Conservation (phyloP, 176 grass and related monocot species). For the Carex pumila region DNA sequence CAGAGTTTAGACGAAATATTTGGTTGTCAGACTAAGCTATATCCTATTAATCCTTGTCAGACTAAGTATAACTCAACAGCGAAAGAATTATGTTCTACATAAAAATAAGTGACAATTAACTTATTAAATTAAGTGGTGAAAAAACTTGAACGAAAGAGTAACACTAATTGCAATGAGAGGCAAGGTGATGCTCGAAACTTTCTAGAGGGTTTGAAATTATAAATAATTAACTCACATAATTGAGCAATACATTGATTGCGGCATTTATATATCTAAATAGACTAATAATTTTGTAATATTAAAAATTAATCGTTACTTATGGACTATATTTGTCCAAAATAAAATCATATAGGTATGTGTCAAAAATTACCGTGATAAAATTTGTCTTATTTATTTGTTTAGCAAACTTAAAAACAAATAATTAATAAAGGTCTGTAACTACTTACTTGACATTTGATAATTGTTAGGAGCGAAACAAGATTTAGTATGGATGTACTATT, state of each 20-base stretch:
- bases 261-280: no score
- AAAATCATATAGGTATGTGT: not conserved
- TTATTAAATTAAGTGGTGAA: not conserved
- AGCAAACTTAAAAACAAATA: not conserved
- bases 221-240: not conserved
- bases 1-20: no score
- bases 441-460: not conserved
- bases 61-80: no score
- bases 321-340: not conserved
- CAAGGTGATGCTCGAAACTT: not conserved
- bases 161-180: not conserved
- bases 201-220: not conserved
- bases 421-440: not conserved
- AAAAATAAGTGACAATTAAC: not conserved
- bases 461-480: no score
- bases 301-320: no score
- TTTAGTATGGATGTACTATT: no score
- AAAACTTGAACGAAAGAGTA: not conserved
- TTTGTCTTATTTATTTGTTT: not conserved
- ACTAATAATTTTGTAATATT: no score
- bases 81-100: no score
- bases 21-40: no score
- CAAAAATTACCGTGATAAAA: not conserved
- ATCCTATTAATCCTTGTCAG: no score
- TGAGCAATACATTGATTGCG: not conserved